Percentiles rank a stretch among this genome's conserved stretches.
Conservation (phyloP, 2,329 filamentous ascomycete genomes). For the Cordyceps pruinosa region DNA sequence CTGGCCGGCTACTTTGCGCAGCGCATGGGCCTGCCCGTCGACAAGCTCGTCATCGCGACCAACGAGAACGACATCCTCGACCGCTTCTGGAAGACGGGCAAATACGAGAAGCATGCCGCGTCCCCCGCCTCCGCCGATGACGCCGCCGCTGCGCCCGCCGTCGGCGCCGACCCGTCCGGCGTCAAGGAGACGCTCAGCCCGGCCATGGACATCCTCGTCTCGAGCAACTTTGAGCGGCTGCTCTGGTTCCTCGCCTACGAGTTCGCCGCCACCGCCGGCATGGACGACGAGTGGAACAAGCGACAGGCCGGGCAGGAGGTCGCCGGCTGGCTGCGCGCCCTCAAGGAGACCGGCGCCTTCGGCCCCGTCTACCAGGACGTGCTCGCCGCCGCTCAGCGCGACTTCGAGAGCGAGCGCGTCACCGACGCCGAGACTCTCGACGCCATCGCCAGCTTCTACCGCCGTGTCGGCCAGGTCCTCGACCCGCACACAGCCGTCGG, state of each 20-base stretch:
- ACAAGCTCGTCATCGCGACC: slow-evolving; percentile 86
- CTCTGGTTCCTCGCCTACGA: slow-evolving; percentile 88
- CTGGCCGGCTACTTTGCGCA: slow-evolving; percentile 89
- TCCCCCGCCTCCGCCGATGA: slow-evolving; percentile 45
- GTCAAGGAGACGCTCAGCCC: slow-evolving; percentile 89
- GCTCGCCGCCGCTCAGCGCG: slow-evolving; percentile 59
- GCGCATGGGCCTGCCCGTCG: slow-evolving; percentile 78
- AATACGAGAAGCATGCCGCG: slow-evolving; percentile 74
- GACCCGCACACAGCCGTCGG: slow-evolving; percentile 93
- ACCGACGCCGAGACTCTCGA: slow-evolving; percentile 60
- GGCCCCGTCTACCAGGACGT: slow-evolving; percentile 67
- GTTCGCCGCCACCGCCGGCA: slow-evolving; percentile 50
- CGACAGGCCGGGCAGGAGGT: slow-evolving; percentile 71
- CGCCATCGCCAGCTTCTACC: slow-evolving; percentile 52
- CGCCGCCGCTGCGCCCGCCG: slow-evolving; percentile 55
- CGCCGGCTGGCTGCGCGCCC: slow-evolving; percentile 65
- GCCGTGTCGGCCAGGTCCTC: slow-evolving; percentile 66
- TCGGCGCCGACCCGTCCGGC: slow-evolving; percentile 59
- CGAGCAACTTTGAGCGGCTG: slow-evolving; percentile 91
- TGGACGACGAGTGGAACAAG: slow-evolving; percentile 60
- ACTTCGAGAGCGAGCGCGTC: slow-evolving; percentile 76
- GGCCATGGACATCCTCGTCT: slow-evolving; percentile 96
- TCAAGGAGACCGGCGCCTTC: slow-evolving; percentile 80
- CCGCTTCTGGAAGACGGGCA: slow-evolving; percentile 85
- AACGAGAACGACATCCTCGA: slow-evolving; percentile 98